Evolutionary conservation across 306 rosid genomes (phyloP).

Genomic region (Glycine soja): DNA sequence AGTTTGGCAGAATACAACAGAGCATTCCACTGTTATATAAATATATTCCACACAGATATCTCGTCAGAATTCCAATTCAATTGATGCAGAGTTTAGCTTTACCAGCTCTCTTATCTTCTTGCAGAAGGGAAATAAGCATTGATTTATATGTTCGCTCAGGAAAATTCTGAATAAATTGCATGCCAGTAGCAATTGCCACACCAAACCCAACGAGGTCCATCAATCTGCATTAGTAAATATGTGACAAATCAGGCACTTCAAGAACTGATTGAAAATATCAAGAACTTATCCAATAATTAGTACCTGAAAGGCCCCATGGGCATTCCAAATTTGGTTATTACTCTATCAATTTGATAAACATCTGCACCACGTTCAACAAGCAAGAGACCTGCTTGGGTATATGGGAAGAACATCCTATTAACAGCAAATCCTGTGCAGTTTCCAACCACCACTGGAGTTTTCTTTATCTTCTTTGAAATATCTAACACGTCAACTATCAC

Average conservation of each 20-base stretch:
- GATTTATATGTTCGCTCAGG: constrained; percentile 87
- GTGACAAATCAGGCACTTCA: constrained; percentile 38
- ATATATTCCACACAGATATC: constrained; percentile 12
- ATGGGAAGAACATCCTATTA: constrained; percentile 93
- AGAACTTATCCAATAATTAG: constrained; percentile 29
- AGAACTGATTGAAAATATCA: constrained; percentile 22
- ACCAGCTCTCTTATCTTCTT: constrained; percentile 93
- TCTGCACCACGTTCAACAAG: constrained; percentile 89
- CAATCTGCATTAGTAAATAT: constrained; percentile 64
- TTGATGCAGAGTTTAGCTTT: constrained; percentile 35
- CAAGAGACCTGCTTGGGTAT: constrained; percentile 79
- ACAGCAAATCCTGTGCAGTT: constrained; percentile 99
- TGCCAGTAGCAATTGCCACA: constrained; percentile 79
- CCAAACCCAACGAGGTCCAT: constrained; percentile 93
- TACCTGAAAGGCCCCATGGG: constrained; percentile 99
- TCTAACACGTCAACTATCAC: constrained; percentile 86
- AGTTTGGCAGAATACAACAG: constrained; percentile 11
- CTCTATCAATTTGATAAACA: constrained; percentile 81
- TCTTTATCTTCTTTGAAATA: constrained; percentile 81
- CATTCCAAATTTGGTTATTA: constrained; percentile 75
- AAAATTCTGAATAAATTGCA: constrained; percentile 65
- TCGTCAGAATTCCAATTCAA: constrained; percentile 36
- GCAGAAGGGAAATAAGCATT: constrained; percentile 85
- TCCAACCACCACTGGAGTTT: constrained; percentile 96
- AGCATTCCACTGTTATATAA: not conserved